Evolutionary conservation across 1,284 basidiomycete genomes (phyloP).

Genomic region (Erythrobasidium hasegawianum): DNA sequence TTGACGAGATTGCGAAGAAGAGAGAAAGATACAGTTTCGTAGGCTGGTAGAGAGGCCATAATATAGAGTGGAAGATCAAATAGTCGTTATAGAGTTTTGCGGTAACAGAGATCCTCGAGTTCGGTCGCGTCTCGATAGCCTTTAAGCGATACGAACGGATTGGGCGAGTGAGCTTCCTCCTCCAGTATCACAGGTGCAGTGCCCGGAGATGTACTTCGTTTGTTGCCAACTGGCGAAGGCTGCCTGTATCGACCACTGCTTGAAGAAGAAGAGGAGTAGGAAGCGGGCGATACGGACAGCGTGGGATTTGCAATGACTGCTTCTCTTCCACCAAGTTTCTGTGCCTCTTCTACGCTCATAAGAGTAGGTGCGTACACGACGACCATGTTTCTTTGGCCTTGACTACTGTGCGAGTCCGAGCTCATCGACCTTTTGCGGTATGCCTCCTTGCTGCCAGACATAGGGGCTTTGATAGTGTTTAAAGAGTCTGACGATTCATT

Average conservation of each 20-base stretch:
- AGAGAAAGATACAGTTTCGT: too few relatives aligned
- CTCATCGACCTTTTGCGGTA: conserved; percentile 26
- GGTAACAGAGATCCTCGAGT: not conserved
- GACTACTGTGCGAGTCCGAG: conserved; percentile 8
- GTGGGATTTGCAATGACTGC: conserved; percentile 21
- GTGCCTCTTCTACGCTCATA: conserved; percentile 33
- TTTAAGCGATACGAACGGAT: conserved; percentile 21
- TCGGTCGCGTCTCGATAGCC: conserved; percentile 30
- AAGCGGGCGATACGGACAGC: not conserved
- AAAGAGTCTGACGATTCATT: conserved; percentile 20
- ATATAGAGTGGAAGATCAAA: not conserved
- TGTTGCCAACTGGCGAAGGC: not conserved
- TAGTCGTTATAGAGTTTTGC: not conserved
- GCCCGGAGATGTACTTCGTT: not conserved
- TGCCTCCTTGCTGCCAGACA: not conserved
- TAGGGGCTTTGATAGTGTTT: conserved; percentile 21
- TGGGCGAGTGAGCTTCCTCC: not conserved
- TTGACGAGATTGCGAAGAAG: too few relatives aligned
- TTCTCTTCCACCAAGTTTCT: conserved; percentile 28
- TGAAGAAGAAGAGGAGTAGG: not conserved
- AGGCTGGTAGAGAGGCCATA: not conserved
- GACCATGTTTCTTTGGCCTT: conserved; percentile 13
- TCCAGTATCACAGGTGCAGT: not conserved
- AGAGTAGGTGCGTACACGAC: conserved; percentile 29
- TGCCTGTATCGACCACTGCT: not conserved